These are phyloP conservation scores for Chrysanthemum seticuspe DNA, from an alignment of 129 eudicot species.

Conservation along the genomic window DNA sequence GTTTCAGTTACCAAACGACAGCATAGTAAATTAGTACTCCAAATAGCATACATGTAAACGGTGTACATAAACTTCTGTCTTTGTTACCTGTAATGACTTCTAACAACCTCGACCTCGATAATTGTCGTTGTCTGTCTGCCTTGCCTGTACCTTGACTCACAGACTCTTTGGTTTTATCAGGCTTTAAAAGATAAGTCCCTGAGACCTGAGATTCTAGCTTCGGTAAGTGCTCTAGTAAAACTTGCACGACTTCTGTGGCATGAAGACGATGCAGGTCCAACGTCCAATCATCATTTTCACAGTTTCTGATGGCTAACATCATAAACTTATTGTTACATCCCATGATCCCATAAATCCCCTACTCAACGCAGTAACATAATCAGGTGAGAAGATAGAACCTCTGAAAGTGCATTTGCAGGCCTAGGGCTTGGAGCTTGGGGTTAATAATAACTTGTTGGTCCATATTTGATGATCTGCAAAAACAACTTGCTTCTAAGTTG, in stretches of 20 bases:
- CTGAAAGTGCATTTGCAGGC: no score
- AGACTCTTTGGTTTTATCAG: background rate
- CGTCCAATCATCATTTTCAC: slow-evolving; percentile 69
- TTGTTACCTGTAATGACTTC: slow-evolving; percentile 80
- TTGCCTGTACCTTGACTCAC: slow-evolving; percentile 13
- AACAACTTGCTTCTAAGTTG: no score
- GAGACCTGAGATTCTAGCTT: slow-evolving; percentile 65
- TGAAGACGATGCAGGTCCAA: slow-evolving; percentile 95
- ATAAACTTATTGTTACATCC: no score
- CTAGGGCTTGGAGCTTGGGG: no score
- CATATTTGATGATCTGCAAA: no score
- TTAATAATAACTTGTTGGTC: no score
- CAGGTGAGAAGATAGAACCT: no score
- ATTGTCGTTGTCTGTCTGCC: slow-evolving; percentile 34
- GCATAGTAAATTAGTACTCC: background rate
- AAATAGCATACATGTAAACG: background rate
- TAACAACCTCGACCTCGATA: slow-evolving; percentile 44
- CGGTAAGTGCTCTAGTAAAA: slow-evolving; percentile 58
- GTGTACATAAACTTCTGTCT: background rate
- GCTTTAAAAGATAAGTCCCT: no score
- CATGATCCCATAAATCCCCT: background rate
- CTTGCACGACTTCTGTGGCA: slow-evolving; percentile 79
- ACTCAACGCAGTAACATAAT: background rate
- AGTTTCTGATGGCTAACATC: slow-evolving; percentile 44
- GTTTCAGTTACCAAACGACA: background rate